Evolutionary conservation across 2,329 filamentous ascomycete genomes (phyloP).

Genomic region (Fusarium sp.): DNA sequence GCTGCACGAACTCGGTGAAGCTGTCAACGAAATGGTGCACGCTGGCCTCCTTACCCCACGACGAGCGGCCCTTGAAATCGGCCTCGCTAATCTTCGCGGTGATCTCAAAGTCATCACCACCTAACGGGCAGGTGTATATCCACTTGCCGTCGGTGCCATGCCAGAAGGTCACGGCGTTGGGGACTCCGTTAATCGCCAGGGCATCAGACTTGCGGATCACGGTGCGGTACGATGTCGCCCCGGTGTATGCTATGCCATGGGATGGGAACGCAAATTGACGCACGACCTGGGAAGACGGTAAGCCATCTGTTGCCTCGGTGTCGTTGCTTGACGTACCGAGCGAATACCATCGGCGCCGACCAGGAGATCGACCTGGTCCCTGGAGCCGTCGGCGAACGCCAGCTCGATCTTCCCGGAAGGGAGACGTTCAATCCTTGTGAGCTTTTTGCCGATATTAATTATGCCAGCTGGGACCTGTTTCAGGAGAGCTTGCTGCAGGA

Average conservation of each 20-base stretch:
- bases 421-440: constrained; percentile 27
- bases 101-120: constrained; percentile 46
- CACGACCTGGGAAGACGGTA: constrained; percentile 43
- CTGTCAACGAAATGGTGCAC: not conserved
- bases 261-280: constrained; percentile 52
- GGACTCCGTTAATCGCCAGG: not conserved
- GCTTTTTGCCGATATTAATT: constrained; percentile 47
- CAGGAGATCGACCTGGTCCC: constrained; percentile 56
- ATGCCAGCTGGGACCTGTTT: constrained; percentile 54
- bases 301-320: not conserved
- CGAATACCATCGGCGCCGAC: constrained; percentile 65
- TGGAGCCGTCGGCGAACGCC: constrained; percentile 57
- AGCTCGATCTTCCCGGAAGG: constrained; percentile 54
- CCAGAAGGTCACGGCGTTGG: constrained; percentile 44
- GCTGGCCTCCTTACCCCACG: not conserved
- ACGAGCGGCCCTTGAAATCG: not conserved
- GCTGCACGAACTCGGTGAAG: not conserved
- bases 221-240: not conserved
- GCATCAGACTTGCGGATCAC: not conserved
- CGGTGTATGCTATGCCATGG: constrained; percentile 50
- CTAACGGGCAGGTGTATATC: constrained; percentile 47
- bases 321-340: constrained; percentile 48
- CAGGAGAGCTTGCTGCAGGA: constrained; percentile 61
- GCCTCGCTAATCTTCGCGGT: not conserved
- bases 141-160: constrained; percentile 43